Evolutionary conservation across 1,284 basidiomycete species (phyloP).

Genomic region (Boletellus dicymbophilus): DNA sequence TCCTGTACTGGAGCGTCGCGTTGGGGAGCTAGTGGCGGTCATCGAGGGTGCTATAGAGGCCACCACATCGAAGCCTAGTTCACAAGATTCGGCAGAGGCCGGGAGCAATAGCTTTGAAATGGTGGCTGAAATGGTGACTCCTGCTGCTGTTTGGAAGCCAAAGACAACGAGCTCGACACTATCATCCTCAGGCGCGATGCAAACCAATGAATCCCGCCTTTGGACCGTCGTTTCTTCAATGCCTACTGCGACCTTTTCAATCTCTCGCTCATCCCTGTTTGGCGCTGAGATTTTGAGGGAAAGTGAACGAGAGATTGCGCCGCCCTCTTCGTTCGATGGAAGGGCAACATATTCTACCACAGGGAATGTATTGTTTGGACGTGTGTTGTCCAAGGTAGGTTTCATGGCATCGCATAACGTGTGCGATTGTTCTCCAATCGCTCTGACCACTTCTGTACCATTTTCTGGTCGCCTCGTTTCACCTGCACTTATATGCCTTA

Average conservation of each 20-base stretch:
- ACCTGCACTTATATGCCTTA: slow-evolving; percentile 12
- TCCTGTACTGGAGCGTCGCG: slow-evolving; percentile 57
- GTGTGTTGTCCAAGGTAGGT: slow-evolving; percentile 17
- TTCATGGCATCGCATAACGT: slow-evolving; percentile 6
- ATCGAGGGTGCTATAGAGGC: slow-evolving; percentile 50
- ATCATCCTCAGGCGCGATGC: background rate
- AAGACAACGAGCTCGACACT: background rate
- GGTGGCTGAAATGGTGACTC: background rate
- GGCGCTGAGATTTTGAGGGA: slow-evolving; percentile 4
- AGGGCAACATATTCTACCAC: slow-evolving; percentile 1
- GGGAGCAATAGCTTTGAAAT: background rate
- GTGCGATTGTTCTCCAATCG: background rate
- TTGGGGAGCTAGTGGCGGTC: slow-evolving; percentile 62
- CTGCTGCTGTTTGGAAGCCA: background rate
- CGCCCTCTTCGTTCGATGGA: background rate
- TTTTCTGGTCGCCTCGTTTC: background rate
- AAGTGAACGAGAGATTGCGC: background rate
- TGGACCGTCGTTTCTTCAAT: slow-evolving; percentile 14
- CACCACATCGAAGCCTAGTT: background rate
- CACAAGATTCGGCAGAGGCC: background rate
- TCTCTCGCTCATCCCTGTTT: slow-evolving; percentile 22
- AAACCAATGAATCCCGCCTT: slow-evolving; percentile 22
- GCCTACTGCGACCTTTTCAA: slow-evolving; percentile 3
- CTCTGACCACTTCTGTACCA: background rate
- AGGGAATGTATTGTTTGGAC: slow-evolving; percentile 20